phyloP scores from a whole-genome alignment of 306 rosid genomes.

The Vicia villosa region DNA sequence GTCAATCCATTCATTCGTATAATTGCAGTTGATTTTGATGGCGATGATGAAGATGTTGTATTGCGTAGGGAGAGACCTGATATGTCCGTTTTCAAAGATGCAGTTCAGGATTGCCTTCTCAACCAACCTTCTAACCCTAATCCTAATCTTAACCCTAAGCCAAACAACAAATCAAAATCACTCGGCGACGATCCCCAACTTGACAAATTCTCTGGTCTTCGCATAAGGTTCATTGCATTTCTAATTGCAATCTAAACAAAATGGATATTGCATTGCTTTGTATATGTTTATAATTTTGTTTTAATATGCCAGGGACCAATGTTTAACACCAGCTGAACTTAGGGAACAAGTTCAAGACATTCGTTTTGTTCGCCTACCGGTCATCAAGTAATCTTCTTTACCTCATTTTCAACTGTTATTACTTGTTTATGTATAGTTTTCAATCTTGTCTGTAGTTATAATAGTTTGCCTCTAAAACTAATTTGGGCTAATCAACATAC shows the following conservation, averaged over 20 bases:
- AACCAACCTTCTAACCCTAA: slow-evolving; percentile 38
- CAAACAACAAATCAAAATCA: slow-evolving; percentile 30
- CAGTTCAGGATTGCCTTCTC: slow-evolving; percentile 79
- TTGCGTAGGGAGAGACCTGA: slow-evolving; percentile 49
- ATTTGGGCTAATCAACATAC: neutral
- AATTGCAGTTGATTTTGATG: neutral
- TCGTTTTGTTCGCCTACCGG: slow-evolving; percentile 76
- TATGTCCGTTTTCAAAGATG: slow-evolving; percentile 77
- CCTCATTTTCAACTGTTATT: slow-evolving; percentile 10
- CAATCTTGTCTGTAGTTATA: neutral
- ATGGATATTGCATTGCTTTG: neutral
- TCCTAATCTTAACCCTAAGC: slow-evolving; percentile 6
- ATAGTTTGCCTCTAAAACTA: neutral
- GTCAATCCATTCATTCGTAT: neutral
- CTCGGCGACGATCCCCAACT: slow-evolving; percentile 39
- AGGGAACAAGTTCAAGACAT: slow-evolving; percentile 68
- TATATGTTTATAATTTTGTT: neutral
- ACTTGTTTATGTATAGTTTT: slow-evolving; percentile 3
- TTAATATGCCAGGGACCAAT: slow-evolving; percentile 54
- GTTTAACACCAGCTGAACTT: slow-evolving; percentile 59
- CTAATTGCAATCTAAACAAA: neutral
- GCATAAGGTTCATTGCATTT: slow-evolving; percentile 53
- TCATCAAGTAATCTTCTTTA: slow-evolving; percentile 60
- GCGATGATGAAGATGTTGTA: slow-evolving; percentile 40
- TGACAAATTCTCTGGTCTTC: slow-evolving; percentile 82